Base-by-base conservation (phyloP, 106 monocot genomes). In the Cymbidium sinense region DNA sequence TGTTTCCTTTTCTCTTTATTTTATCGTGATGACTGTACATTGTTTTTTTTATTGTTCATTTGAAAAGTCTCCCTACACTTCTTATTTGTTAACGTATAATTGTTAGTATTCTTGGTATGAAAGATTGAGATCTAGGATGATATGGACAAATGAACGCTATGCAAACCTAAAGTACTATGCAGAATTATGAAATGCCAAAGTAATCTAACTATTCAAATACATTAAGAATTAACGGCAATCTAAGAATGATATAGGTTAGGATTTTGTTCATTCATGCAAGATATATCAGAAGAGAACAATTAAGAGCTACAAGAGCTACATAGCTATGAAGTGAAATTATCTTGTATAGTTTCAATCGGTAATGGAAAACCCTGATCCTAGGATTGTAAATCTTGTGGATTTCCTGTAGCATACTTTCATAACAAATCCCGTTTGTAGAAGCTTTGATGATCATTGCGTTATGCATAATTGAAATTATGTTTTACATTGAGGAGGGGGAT, bases 1-100 rank as follows among this genome's bases (percentile, higher is more conserved):
- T 76, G 71, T 58, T 64, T 77, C 77, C 17, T 52, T 70, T 78
- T 77, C 35, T 55, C 19, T 67, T 61, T 61, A 4, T 25, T 47
- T 19, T 70, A 20, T 20, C 28, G 3, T 50, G n/a, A 35, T 65
- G 47, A 39, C 29, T 65, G 50, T 31, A 47, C 77, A 19, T 21
- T 37, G 18, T 71, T 67, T 34, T 2, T 41, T 55, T 28, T 54
- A 7, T 20, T 54, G 21, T 19, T 72, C 34, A 44, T 71, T 36
- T 71, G 28, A 71, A 20, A 71, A 20, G 36, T 37, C 15, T 7
- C 21, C 31, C 15, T 71, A 13, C 2, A 8, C 21, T 13, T 67
- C 33, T 67, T 33, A 30, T 33, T 67, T 7, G 58, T 58, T 58
- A 58, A 58, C 21, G n/a, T 58, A 23, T 58, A 23, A 4, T n/a